Conservation (phyloP, 208 protist species). For the Balamuthia mandrillaris region DNA sequence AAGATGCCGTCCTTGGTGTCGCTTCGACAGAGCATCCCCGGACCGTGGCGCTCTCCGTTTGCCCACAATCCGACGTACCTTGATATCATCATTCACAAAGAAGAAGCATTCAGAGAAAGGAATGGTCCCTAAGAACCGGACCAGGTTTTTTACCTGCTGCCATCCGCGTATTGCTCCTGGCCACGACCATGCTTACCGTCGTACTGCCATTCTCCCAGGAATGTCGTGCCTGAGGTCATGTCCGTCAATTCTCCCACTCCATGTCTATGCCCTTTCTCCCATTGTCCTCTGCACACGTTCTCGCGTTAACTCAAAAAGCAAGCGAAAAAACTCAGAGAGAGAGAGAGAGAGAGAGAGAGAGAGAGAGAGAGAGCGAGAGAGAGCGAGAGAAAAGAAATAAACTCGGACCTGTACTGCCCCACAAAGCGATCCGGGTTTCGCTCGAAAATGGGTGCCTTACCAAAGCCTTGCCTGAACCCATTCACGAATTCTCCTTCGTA, state of each 20-base stretch:
- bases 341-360: no score
- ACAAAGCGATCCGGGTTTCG: no score
- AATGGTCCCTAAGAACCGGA: not conserved
- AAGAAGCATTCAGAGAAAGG: not conserved
- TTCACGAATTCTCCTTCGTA: not conserved
- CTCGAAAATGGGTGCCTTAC: not conserved
- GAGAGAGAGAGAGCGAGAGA: no score
- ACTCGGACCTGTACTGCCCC: no score
- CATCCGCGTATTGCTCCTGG: not conserved
- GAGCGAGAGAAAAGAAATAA: no score
- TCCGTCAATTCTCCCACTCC: not conserved
- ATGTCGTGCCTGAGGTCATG: not conserved
- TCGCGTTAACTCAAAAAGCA: no score
- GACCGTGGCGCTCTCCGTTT: not conserved
- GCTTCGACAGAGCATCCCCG: not conserved
- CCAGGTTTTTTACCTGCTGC: not conserved
- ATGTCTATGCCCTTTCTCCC: not conserved
- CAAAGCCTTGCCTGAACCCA: not conserved
- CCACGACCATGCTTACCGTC: not conserved
- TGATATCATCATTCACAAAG: not conserved
- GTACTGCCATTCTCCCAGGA: not conserved
- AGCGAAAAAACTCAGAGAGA: no score
- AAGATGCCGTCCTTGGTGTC: not conserved
- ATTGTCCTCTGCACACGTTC: not conserved
- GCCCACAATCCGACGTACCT: slow-evolving; percentile 1